Evolutionary conservation across 73 alveolate genomes (phyloP), one percentile per base, ranked within the genome.

Genomic region (Paramecium sexaurelia): DNA sequence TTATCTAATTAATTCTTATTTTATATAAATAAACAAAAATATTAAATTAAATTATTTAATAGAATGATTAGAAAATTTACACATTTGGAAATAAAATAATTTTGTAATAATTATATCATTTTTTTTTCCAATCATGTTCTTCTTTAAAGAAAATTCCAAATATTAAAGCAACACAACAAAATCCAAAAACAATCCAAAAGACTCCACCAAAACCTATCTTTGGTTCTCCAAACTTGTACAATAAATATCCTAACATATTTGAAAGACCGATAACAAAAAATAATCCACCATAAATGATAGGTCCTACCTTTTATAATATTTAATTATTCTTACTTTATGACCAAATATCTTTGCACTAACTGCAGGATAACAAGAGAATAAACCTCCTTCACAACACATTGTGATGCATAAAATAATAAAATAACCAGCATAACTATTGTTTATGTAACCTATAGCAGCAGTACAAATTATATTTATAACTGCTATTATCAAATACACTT

Each of bases 341-440:
- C 90, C 90, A 43, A 78, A 78, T 7, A 78, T 43, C 17, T 78
- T 41, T 19, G 90, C 90, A 39, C 61, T 29, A 40, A 78, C 55
- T 9, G 73, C 90, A 22, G 90, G 90, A 33, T 24, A 78, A 78
- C 61, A 39, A 17, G 90, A 39, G 36, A 78, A 22, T 22, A 78
- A 22, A 17, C 90, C 90, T 78, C 90, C 90, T 43, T 78, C 90
- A 41, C 75, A 39, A 43, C 55, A 24, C 75, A 78, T 41, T 40
- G 73, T 40, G 10, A 78, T 5, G 22, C 90, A 78, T 55, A 78
- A 78, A 8, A 78, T 26, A 45, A 78, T 33, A n/a, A 78, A 78
- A 45, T 78, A 78, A 7, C 90, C 90, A 36, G 24, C 75, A 78
- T 20, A 78, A 45, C 73, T 78, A 0, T n/a, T n/a, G 24, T 24